Base-by-base conservation (phyloP, 2,329 filamentous ascomycete genomes). In the Calonectria pauciramosa region DNA sequence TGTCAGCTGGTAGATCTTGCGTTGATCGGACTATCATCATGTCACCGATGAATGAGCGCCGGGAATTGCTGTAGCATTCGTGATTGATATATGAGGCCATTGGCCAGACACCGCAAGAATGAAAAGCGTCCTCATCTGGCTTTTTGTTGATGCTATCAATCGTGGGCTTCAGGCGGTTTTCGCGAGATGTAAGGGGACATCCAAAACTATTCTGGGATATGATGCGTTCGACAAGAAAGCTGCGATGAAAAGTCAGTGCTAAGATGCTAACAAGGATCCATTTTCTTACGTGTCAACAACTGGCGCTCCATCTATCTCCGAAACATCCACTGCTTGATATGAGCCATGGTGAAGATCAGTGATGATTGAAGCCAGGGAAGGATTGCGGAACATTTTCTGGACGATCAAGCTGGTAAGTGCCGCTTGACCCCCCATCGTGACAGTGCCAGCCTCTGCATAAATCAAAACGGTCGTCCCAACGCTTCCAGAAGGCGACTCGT, bases 31-130 rank as follows among this genome's bases (percentile, higher is more conserved):
- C 66, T 10, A 91, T 84, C 75, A 86, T 84, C 83, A 92, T 86
- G 76, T 92, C 89, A 3, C 90, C 89, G 47, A 91, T 89, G 78
- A 90, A 91, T 1, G 86, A 81, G 20, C 87, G 87, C 0, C 72
- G 74, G 23, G 85, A 86, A 76, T 91, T 92, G 13, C 80, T 79
- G 6, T 85, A 23, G 78, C 90, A 92, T 14, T 85, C 86, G 75
- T 92, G 90, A 72, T 92, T 92, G 75, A 90, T 86, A 70, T 85
- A 83, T 0, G 90, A 89, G 4, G 88, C 87, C 1, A 83, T 72
- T 3, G 82, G 71, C 89, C 90, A 92, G 16, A 91, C 70, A 0
- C 89, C 89, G 38, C 64, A 68, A 75, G 82, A 16, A 82, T 85
- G 47, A 75, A 70, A 56, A 78, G 77, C 2, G 32, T 56, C 18